Evolutionary conservation across 805 yeast species (phyloP).

Genomic region (Candida nonsorbophila): DNA sequence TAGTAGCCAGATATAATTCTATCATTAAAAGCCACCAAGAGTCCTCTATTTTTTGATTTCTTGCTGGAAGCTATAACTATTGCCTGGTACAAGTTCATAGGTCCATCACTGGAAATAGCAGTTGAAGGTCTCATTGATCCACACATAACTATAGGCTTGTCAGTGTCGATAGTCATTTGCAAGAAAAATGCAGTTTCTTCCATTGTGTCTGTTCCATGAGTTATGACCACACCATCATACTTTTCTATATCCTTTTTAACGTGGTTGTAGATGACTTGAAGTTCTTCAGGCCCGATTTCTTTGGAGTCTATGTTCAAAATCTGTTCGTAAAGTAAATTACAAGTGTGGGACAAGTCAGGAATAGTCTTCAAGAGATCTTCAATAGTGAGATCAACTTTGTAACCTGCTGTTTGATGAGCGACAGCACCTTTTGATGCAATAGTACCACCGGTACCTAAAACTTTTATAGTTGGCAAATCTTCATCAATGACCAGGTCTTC

Average conservation of each 20-base stretch:
- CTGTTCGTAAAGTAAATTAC: slow-evolving; percentile 59
- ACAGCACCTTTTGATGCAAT: slow-evolving; percentile 38
- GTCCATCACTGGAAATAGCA: slow-evolving; percentile 66
- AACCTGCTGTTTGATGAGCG: slow-evolving; percentile 39
- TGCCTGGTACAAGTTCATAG: slow-evolving; percentile 68
- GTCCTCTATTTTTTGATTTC: slow-evolving; percentile 52
- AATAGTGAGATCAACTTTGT: slow-evolving; percentile 36
- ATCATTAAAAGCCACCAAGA: slow-evolving; percentile 61
- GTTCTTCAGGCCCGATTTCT: slow-evolving; percentile 43
- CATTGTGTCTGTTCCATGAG: slow-evolving; percentile 70
- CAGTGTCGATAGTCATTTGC: slow-evolving; percentile 40
- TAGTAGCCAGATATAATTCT: slow-evolving; percentile 66
- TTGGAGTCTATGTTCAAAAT: slow-evolving; percentile 59
- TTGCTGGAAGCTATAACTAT: slow-evolving; percentile 54
- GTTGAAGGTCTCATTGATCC: slow-evolving; percentile 76
- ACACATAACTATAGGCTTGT: slow-evolving; percentile 58
- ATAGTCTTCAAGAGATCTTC: slow-evolving; percentile 49
- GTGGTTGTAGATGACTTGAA: slow-evolving; percentile 41
- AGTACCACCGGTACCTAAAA: slow-evolving; percentile 43
- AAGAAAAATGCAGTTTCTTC: slow-evolving; percentile 65
- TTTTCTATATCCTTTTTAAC: slow-evolving; percentile 39
- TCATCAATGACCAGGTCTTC: too few species aligned
- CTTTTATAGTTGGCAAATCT: slow-evolving; percentile 29
- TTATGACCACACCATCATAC: slow-evolving; percentile 57
- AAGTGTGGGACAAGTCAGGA: slow-evolving; percentile 50